A percentile compares a stretch with the other conserved stretches of the same genome.
Conservation (phyloP, 352 stramenopile species). For the Phytopythium oedochilum region DNA sequence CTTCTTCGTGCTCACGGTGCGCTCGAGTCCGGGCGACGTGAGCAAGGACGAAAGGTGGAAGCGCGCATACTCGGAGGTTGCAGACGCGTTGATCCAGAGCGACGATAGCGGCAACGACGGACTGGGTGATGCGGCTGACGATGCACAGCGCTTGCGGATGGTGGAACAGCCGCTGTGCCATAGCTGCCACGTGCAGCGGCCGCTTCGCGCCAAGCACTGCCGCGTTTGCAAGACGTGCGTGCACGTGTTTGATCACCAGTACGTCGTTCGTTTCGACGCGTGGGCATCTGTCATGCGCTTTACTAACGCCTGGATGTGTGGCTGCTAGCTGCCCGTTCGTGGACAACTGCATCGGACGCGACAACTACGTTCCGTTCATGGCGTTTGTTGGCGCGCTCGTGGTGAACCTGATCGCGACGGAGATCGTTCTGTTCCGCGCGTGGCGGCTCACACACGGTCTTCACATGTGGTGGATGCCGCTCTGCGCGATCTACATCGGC, state of each 20-base stretch:
- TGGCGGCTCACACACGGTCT: constrained; percentile 37
- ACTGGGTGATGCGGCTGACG: not conserved
- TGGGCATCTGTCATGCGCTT: not conserved
- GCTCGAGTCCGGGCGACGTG: constrained; percentile 53
- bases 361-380: constrained; percentile 94
- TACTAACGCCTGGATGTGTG: not conserved
- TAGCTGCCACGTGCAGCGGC: constrained; percentile 76
- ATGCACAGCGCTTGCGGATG: constrained; percentile 3
- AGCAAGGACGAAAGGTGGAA: constrained; percentile 24
- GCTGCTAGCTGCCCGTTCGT: constrained; percentile 93
- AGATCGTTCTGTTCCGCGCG: constrained; percentile 58
- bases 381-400: constrained; percentile 47
- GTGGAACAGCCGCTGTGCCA: constrained; percentile 76
- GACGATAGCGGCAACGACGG: constrained; percentile 12
- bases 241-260: constrained; percentile 98
- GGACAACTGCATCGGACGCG: constrained; percentile 97
- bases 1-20: constrained; percentile 59
- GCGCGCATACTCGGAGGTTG: constrained; percentile 55
- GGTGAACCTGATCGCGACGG: constrained; percentile 40
- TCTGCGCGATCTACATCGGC: constrained; percentile 32
- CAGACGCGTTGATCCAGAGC: constrained; percentile 31
- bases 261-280: constrained; percentile 18
- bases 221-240: constrained; percentile 93
- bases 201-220: constrained; percentile 79
- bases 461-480: constrained; percentile 18